These are phyloP conservation scores for Thuidium tamariscinum DNA, from an alignment of 225 moss, liverwort and hornwort genomes.

Conservation along the genomic window DNA sequence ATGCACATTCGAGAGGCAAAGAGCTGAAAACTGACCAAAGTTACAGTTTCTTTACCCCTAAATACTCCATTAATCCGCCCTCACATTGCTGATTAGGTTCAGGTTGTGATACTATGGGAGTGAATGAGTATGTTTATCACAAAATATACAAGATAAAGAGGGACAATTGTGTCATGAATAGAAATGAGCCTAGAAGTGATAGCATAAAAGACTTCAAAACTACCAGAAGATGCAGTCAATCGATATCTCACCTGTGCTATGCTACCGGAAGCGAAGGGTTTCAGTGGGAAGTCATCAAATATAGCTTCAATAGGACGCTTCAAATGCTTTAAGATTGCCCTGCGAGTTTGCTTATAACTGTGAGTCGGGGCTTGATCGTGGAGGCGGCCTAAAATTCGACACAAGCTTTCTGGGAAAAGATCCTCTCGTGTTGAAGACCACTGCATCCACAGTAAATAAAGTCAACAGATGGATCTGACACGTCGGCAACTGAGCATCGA, in stretches of 20 bases:
- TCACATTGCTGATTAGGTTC: neutral
- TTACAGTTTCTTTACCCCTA: neutral
- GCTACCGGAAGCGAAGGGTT: conserved; percentile 89
- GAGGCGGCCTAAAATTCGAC: conserved; percentile 67
- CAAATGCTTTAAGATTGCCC: conserved; percentile 51
- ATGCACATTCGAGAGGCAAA: neutral
- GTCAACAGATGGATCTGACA: neutral
- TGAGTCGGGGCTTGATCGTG: conserved; percentile 94
- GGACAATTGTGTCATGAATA: neutral
- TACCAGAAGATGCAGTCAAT: neutral
- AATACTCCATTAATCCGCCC: neutral
- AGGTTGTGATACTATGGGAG: neutral
- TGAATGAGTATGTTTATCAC: neutral
- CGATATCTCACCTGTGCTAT: conserved; percentile 69
- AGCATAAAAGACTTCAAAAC: neutral
- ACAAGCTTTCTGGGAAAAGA: conserved; percentile 83
- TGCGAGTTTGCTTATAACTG: conserved; percentile 62
- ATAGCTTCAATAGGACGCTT: conserved; percentile 75
- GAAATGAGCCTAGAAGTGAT: neutral
- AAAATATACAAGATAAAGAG: neutral
- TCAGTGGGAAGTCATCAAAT: conserved; percentile 74
- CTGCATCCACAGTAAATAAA: conserved; percentile 17
- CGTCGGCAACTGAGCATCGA: neutral
- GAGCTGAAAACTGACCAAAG: neutral
- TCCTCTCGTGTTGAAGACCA: conserved; percentile 98